Percentiles rank a stretch among this genome's conserved stretches.
phyloP scores from a whole-genome alignment of 441 rosid genomes.

The Corymbia calophylla region DNA sequence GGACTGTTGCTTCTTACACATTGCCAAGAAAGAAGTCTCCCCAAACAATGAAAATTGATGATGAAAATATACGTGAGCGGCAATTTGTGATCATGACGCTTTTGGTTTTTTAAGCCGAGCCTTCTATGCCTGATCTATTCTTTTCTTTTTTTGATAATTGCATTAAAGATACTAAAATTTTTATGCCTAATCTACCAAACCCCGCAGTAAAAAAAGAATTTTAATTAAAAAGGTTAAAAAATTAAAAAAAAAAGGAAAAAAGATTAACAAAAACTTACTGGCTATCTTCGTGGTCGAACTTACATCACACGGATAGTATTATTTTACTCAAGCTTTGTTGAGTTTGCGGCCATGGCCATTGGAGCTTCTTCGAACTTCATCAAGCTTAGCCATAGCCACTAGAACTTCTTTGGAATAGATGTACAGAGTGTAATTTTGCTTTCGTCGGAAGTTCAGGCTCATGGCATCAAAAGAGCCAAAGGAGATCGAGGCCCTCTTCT shows the following conservation, averaged over 20 bases:
- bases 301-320: too few relatives aligned
- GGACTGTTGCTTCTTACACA: not conserved
- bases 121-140: not conserved
- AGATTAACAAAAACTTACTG: not conserved
- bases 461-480: fast-evolving
- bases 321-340: too few relatives aligned
- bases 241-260: fast-evolving
- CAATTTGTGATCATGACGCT: not conserved
- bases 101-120: not conserved
- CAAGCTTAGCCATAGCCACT: not conserved
- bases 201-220: too few relatives aligned
- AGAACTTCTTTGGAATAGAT: not conserved
- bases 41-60: not conserved
- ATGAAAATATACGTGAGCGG: fast-evolving
- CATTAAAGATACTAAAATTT: not conserved
- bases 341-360: not conserved
- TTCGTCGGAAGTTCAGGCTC: not conserved
- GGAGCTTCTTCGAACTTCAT: not conserved
- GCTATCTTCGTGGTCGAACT: too few relatives aligned
- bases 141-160: not conserved
- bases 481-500: not conserved
- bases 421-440: not conserved
- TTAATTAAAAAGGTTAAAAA: not conserved
- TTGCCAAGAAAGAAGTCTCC: not conserved
- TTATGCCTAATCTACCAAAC: fast-evolving